Conservation (phyloP, 1,284 basidiomycete species). For the Fistulina hepatica region DNA sequence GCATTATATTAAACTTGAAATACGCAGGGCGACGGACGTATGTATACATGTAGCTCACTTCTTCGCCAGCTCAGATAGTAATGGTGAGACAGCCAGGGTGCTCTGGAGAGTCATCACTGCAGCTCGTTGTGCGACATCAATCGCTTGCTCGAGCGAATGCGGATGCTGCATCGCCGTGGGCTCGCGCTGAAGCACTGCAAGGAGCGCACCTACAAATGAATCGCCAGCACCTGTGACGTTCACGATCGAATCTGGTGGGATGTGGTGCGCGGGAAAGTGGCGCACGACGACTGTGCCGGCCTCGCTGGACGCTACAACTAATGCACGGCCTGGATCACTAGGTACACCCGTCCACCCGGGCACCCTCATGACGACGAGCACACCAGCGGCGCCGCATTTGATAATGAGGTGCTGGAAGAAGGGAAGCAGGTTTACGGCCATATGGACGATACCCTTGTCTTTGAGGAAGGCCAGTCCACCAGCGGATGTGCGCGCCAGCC, state of each 20-base stretch:
- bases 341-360: constrained; percentile 38
- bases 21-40: too few species aligned
- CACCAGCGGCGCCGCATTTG: constrained; percentile 69
- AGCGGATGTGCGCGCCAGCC: constrained; percentile 37
- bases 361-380: constrained; percentile 47
- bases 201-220: constrained; percentile 69
- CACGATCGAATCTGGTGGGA: constrained; percentile 34
- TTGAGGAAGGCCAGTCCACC: constrained; percentile 55
- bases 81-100: constrained; percentile 53
- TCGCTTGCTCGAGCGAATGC: constrained; percentile 28
- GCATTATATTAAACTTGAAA: too few species aligned
- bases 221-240: constrained; percentile 91
- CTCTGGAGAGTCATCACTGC: constrained; percentile 56
- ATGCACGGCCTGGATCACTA: constrained; percentile 36
- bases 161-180: constrained; percentile 33
- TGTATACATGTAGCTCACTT: too few species aligned
- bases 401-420: constrained; percentile 74
- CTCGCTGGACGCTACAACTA: constrained; percentile 40
- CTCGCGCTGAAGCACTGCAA: constrained; percentile 28
- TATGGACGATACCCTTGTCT: constrained; percentile 61
- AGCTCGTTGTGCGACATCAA: constrained; percentile 50
- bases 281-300: constrained; percentile 47
- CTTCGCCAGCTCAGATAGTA: constrained; percentile 30
- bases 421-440: constrained; percentile 70
- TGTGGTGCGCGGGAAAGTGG: constrained; percentile 64